Percentiles rank a stretch among this genome's conserved stretches.
phyloP scores from a whole-genome alignment of 148 eudicot genomes.

The Tetragonia tetragonoides region DNA sequence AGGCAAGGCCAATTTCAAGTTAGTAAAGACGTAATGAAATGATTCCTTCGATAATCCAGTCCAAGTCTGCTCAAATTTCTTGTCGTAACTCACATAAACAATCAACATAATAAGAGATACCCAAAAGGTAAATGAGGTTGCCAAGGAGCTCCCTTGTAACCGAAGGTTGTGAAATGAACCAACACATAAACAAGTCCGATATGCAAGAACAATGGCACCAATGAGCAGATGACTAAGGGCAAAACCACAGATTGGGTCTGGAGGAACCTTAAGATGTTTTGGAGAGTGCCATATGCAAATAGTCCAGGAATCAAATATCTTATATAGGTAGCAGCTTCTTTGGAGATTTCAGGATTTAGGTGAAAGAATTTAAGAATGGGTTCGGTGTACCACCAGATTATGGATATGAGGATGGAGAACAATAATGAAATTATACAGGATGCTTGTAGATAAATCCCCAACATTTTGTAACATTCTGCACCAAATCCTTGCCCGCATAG shows the following conservation, averaged over 20 bases:
- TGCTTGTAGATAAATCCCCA: conserved; percentile 67
- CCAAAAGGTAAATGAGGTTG: conserved; percentile 19
- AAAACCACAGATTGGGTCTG: conserved; percentile 20
- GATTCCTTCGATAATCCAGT: conserved; percentile 21
- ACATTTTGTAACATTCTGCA: conserved; percentile 39
- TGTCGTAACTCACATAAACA: background rate
- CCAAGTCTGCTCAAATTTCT: conserved; percentile 21
- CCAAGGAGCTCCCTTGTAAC: conserved; percentile 24
- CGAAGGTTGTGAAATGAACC: conserved; percentile 11
- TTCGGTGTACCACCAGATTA: conserved; percentile 43
- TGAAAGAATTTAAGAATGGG: background rate
- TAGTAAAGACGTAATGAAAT: conserved; percentile 12
- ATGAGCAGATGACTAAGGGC: conserved; percentile 18
- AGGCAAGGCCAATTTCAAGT: conserved; percentile 27
- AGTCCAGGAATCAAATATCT: conserved; percentile 13
- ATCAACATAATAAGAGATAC: conserved; percentile 4
- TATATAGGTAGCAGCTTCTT: conserved; percentile 5
- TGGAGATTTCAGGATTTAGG: background rate
- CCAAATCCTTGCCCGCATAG: conserved; percentile 76
- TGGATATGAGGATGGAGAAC: conserved; percentile 40
- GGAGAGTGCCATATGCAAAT: conserved; percentile 15
- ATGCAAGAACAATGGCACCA: conserved; percentile 6
- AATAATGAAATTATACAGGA: conserved; percentile 51
- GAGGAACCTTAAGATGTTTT: conserved; percentile 25
- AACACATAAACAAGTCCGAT: conserved; percentile 3